Conservation (phyloP, 2,329 filamentous ascomycete species). For the Drechslerella coelobrocha region DNA sequence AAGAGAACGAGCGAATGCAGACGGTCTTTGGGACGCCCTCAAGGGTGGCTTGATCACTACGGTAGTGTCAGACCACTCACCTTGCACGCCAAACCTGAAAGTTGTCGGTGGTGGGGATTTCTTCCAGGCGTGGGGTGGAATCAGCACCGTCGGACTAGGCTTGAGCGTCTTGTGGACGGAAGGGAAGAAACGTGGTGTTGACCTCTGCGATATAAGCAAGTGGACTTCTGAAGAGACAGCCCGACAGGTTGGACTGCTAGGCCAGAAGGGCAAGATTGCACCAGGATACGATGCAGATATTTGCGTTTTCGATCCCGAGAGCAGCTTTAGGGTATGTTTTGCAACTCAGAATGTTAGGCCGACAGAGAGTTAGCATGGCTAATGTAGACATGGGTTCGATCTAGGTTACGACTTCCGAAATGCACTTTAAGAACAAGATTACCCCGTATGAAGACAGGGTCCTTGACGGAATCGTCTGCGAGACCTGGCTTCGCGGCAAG, state of each 20-base stretch:
- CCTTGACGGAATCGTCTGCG: slow-evolving; percentile 77
- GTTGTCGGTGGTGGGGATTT: slow-evolving; percentile 77
- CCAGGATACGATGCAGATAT: slow-evolving; percentile 89
- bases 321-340: slow-evolving; percentile 73
- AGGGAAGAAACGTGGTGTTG: slow-evolving; percentile 67
- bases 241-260: slow-evolving; percentile 80
- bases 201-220: slow-evolving; percentile 78
- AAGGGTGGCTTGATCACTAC: slow-evolving; percentile 83
- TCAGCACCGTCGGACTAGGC: slow-evolving; percentile 90
- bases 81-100: slow-evolving; percentile 94
- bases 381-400: background rate
- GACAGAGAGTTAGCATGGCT: background rate
- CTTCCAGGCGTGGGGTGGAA: slow-evolving; percentile 95
- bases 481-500: slow-evolving; percentile 83
- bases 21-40: slow-evolving; percentile 86
- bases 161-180: slow-evolving; percentile 89
- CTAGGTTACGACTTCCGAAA: slow-evolving; percentile 68
- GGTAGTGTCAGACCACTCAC: slow-evolving; percentile 92
- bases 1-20: slow-evolving; percentile 78
- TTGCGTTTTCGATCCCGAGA: slow-evolving; percentile 87
- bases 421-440: slow-evolving; percentile 94
- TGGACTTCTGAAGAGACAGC: slow-evolving; percentile 89
- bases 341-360: slow-evolving; percentile 12
- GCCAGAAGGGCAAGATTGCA: slow-evolving; percentile 79
- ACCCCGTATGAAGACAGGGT: slow-evolving; percentile 84